A percentile compares a stretch with the other conserved stretches of the same genome.
Evolutionary conservation across 2,329 filamentous ascomycete genomes (phyloP).

Genomic region (Coniochaeta ligniaria): DNA sequence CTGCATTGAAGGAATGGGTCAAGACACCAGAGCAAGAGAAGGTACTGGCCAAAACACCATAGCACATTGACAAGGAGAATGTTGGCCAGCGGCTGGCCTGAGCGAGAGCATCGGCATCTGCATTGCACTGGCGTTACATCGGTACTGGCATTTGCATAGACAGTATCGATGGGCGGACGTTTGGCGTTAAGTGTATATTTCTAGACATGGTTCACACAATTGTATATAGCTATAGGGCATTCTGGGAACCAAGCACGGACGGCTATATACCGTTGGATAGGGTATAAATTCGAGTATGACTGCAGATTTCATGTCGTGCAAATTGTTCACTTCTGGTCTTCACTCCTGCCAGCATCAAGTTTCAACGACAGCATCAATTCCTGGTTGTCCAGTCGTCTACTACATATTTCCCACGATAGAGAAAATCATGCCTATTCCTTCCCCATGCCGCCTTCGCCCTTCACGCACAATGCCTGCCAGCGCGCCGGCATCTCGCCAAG

Average conservation of each 20-base stretch:
- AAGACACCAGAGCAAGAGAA: constrained; percentile 22
- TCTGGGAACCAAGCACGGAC: not conserved
- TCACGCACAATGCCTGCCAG: not conserved
- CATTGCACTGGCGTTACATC: not conserved
- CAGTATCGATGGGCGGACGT: not conserved
- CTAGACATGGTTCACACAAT: not conserved
- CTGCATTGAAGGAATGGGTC: constrained; percentile 52
- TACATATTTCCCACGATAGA: not conserved
- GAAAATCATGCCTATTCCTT: not conserved
- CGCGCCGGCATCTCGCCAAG: not conserved
- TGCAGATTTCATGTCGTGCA: not conserved
- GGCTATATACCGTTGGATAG: not conserved
- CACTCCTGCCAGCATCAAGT: not conserved
- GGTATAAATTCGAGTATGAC: not conserved
- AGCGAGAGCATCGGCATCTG: not conserved
- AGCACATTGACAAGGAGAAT: not conserved
- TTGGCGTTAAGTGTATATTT: not conserved
- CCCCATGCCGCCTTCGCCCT: not conserved
- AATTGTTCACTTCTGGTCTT: not conserved
- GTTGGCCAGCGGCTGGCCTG: not conserved
- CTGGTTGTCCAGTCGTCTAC: not conserved
- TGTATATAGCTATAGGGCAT: not conserved
- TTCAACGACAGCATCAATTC: not conserved
- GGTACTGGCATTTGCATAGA: not conserved
- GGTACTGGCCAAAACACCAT: not conserved